Evolutionary conservation across 2,329 filamentous ascomycete species (phyloP).

Genomic region (Aspergillus vadensis): DNA sequence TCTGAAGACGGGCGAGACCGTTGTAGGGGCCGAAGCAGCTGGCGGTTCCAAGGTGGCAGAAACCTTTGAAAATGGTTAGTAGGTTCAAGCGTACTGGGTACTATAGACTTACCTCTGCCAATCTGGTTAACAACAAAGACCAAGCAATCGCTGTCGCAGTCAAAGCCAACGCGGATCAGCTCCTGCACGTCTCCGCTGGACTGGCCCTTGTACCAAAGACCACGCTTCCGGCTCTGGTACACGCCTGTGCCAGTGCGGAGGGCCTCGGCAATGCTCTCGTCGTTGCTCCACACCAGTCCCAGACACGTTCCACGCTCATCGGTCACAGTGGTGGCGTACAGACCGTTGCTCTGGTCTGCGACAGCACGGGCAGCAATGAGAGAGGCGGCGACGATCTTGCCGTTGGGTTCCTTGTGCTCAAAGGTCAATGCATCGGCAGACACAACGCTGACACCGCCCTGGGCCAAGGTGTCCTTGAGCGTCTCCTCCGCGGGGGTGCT

Average conservation of each 20-base stretch:
- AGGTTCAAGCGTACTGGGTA: too few species aligned
- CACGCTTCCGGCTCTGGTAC: constrained; percentile 94
- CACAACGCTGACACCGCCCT: constrained; percentile 69
- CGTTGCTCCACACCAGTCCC: constrained; percentile 91
- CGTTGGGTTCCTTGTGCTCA: constrained; percentile 60
- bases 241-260: constrained; percentile 79
- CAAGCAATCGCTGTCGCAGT: constrained; percentile 92
- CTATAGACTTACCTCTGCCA: constrained; percentile 60
- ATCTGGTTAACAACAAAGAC: constrained; percentile 88
- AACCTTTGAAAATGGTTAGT: constrained; percentile 51
- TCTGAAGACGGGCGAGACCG: constrained; percentile 81
- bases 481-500: constrained; percentile 47
- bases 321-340: constrained; percentile 87
- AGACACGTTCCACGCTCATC: constrained; percentile 83
- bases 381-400: constrained; percentile 66
- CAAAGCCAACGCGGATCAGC: constrained; percentile 77
- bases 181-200: constrained; percentile 93
- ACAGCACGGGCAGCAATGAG: constrained; percentile 74
- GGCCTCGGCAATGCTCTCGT: constrained; percentile 85
- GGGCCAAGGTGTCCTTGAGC: constrained; percentile 52
- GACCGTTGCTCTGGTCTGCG: constrained; percentile 78
- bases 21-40: constrained; percentile 87
- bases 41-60: constrained; percentile 90
- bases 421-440: constrained; percentile 70
- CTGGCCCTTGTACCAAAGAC: constrained; percentile 94